These are phyloP conservation scores for Coemansia sp. DNA, from an alignment of 192 early-diverging fungal species.

Conservation along the genomic window DNA sequence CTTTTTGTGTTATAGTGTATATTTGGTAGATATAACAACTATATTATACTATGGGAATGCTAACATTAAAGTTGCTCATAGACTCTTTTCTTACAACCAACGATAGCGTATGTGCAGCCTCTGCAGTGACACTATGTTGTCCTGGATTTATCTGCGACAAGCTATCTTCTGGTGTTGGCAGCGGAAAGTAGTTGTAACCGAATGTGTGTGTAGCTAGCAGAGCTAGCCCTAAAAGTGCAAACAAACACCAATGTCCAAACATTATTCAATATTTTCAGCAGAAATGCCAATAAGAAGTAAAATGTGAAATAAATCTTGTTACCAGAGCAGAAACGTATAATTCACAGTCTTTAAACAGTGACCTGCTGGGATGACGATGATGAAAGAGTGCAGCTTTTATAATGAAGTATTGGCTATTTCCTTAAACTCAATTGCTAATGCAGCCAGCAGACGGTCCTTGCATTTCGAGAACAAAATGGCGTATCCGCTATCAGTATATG, in stretches of 20 bases:
- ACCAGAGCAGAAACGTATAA: too few relatives aligned
- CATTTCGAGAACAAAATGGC: too few relatives aligned
- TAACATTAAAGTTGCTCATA: constrained; percentile 38
- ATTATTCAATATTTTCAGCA: too few relatives aligned
- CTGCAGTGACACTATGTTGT: background rate
- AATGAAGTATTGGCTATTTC: background rate
- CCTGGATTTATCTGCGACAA: background rate
- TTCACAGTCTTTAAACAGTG: too few relatives aligned
- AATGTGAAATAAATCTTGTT: too few relatives aligned
- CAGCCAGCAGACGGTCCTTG: constrained; percentile 2
- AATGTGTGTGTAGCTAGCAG: background rate
- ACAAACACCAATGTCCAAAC: too few relatives aligned
- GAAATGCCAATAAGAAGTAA: too few relatives aligned
- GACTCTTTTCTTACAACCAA: constrained; percentile 9
- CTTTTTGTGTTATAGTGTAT: too few relatives aligned
- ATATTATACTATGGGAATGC: constrained; percentile 21
- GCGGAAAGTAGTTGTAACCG: constrained; percentile 20
- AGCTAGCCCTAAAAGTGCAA: too few relatives aligned
- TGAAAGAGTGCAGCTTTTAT: background rate
- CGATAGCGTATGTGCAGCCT: background rate
- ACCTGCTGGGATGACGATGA: too few relatives aligned
- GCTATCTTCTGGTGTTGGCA: constrained; percentile 28
- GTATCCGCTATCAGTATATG: too few relatives aligned
- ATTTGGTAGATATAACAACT: too few relatives aligned
- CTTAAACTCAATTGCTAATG: background rate